These are phyloP conservation scores for Linnemannia hyalina DNA, from an alignment of 192 early-diverging fungal genomes.

Conservation along the genomic window DNA sequence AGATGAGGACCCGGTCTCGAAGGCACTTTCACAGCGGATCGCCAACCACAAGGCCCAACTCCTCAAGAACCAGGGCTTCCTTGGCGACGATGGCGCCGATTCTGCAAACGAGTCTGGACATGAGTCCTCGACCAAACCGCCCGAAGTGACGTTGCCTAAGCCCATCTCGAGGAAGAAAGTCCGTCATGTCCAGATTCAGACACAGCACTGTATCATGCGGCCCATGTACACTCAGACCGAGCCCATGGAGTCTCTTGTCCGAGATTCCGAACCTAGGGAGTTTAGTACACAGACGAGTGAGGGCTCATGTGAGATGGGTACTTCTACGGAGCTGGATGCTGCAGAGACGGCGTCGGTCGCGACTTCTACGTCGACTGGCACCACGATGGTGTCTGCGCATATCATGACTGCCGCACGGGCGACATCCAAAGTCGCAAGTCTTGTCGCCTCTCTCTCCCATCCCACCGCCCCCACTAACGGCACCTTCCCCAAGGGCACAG, in stretches of 20 bases:
- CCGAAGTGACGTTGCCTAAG: constrained; percentile 23
- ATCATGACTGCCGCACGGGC: background rate
- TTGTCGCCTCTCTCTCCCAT: constrained; percentile 9
- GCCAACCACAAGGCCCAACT: constrained; percentile 32
- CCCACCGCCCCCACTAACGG: background rate
- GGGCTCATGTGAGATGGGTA: background rate
- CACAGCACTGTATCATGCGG: constrained; percentile 52
- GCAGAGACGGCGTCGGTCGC: background rate
- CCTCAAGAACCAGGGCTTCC: constrained; percentile 9
- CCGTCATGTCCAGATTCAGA: constrained; percentile 56
- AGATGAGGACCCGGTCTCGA: constrained; percentile 19
- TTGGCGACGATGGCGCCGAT: background rate
- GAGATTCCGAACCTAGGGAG: constrained; percentile 19
- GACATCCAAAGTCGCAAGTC: background rate
- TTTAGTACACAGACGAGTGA: constrained; percentile 29
- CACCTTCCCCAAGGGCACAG: background rate
- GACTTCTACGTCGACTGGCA: background rate
- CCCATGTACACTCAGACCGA: constrained; percentile 50
- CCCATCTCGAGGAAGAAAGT: constrained; percentile 36
- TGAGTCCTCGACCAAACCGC: background rate
- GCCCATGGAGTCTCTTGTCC: constrained; percentile 13
- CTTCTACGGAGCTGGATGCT: background rate
- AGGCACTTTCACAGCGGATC: constrained; percentile 25
- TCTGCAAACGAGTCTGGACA: background rate
- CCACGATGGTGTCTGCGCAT: background rate